Conservation (phyloP, 2,329 filamentous ascomycete genomes). For the Didymella arachidicola region DNA sequence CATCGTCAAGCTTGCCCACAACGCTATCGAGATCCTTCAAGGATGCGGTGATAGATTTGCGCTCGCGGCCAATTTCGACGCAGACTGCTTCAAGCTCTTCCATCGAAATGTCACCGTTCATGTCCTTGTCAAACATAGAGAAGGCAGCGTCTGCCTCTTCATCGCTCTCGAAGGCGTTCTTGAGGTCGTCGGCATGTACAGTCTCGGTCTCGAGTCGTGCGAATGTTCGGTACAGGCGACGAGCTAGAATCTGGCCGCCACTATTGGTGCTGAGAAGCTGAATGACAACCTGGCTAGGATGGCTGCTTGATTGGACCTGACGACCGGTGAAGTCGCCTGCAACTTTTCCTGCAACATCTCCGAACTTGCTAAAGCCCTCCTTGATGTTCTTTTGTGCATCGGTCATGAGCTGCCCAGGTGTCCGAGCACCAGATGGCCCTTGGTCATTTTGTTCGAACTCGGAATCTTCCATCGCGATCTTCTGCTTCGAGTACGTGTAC, state of each 20-base stretch:
- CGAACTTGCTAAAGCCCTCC: constrained; percentile 78
- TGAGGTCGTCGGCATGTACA: constrained; percentile 79
- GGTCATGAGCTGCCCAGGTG: constrained; percentile 75
- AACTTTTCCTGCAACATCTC: constrained; percentile 83
- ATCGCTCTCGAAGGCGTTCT: constrained; percentile 76
- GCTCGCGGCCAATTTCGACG: constrained; percentile 92
- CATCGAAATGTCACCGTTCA: constrained; percentile 96
- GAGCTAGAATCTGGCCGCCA: constrained; percentile 83
- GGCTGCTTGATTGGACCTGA: constrained; percentile 70
- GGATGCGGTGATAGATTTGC: constrained; percentile 93
- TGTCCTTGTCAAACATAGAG: constrained; percentile 91
- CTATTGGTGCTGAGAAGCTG: constrained; percentile 75
- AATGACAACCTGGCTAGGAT: constrained; percentile 84
- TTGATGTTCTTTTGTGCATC: constrained; percentile 76
- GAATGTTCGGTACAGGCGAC: constrained; percentile 87
- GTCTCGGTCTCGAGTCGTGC: constrained; percentile 77
- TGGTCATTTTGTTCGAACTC: constrained; percentile 71
- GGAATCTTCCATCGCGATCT: constrained; percentile 74
- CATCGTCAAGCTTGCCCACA: constrained; percentile 85
- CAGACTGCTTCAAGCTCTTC: constrained; percentile 92
- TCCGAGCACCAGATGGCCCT: constrained; percentile 68
- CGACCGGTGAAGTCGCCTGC: constrained; percentile 92
- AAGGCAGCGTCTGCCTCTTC: constrained; percentile 92
- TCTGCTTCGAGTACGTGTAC: constrained; percentile 69
- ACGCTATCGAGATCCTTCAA: constrained; percentile 95